Evolutionary conservation across 1,139 yeast genomes (phyloP).

Genomic region (Hyphopichia khmerensis): DNA sequence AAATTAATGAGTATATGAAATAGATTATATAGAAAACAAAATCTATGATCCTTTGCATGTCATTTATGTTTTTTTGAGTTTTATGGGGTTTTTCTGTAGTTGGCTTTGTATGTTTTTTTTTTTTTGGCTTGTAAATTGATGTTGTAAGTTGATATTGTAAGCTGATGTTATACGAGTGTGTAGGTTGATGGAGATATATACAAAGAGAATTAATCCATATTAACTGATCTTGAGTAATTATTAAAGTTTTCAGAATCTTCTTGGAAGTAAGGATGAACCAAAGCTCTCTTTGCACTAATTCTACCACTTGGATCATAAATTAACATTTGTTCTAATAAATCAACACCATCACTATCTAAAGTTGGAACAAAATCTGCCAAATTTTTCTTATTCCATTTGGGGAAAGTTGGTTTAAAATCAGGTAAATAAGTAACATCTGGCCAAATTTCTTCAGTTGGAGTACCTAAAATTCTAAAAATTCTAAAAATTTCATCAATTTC

Average conservation of each 20-base stretch:
- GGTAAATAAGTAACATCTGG: conserved; percentile 95
- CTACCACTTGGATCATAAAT: conserved; percentile 93
- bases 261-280: conserved; percentile 85
- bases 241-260: conserved; percentile 42
- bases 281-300: conserved; percentile 91
- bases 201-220: conserved; percentile 42
- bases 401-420: conserved; percentile 93
- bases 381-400: conserved; percentile 84
- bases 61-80: no score
- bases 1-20: neutral
- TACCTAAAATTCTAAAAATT: conserved; percentile 88
- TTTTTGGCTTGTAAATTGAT: no score
- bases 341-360: conserved; percentile 79
- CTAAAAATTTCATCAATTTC: conserved; percentile 97
- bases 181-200: no score
- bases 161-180: no score
- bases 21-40: neutral
- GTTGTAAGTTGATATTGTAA: no score
- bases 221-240: conserved; percentile 35
- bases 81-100: no score
- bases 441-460: conserved; percentile 94
- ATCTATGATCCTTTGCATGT: no score
- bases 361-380: conserved; percentile 74
- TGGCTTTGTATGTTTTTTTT: no score
- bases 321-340: conserved; percentile 74